A percentile compares a stretch with the other conserved stretches of the same genome.
phyloP scores from a whole-genome alignment of 257 asterid species.

The Cruciata laevipes region DNA sequence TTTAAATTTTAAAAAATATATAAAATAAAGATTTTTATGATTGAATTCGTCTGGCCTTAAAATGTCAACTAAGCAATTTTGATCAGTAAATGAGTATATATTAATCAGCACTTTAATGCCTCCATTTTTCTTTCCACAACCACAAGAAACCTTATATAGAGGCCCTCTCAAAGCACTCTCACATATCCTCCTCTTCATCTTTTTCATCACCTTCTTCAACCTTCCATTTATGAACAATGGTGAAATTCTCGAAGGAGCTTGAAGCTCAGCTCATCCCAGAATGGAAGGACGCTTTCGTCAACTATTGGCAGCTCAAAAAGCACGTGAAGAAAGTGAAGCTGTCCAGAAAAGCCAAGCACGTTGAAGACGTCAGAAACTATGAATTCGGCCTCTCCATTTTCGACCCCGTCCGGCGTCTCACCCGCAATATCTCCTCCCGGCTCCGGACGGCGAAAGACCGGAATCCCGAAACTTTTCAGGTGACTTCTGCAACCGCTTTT shows the following conservation, averaged over 20 bases:
- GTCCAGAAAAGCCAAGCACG: conserved; percentile 36
- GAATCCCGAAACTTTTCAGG: conserved; percentile 42
- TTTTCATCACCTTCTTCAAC: too few relatives aligned
- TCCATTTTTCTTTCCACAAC: conserved; percentile 11
- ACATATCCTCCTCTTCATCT: conserved; percentile 8
- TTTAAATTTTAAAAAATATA: too few relatives aligned
- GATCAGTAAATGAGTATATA: too few relatives aligned
- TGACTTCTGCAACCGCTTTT: conserved; percentile 1
- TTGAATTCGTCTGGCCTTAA: too few relatives aligned
- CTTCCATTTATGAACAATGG: conserved; percentile 32
- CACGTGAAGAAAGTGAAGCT: conserved; percentile 57
- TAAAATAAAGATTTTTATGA: too few relatives aligned
- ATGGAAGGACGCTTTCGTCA: conserved; percentile 82
- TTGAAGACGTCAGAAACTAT: conserved; percentile 9
- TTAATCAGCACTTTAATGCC: too few relatives aligned
- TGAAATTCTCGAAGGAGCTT: conserved; percentile 76
- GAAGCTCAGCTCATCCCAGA: conserved; percentile 86
- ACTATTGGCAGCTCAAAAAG: conserved; percentile 73
- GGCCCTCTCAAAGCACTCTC: conserved; percentile 14
- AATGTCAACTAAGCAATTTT: too few relatives aligned
- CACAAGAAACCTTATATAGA: conserved; percentile 28
- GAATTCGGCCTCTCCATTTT: conserved; percentile 52
- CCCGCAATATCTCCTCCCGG: conserved; percentile 13
- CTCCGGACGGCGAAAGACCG: conserved; percentile 9
- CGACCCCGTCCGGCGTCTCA: conserved; percentile 39